Conservation (phyloP, 2,329 filamentous ascomycete species). For the Alternaria sp. region DNA sequence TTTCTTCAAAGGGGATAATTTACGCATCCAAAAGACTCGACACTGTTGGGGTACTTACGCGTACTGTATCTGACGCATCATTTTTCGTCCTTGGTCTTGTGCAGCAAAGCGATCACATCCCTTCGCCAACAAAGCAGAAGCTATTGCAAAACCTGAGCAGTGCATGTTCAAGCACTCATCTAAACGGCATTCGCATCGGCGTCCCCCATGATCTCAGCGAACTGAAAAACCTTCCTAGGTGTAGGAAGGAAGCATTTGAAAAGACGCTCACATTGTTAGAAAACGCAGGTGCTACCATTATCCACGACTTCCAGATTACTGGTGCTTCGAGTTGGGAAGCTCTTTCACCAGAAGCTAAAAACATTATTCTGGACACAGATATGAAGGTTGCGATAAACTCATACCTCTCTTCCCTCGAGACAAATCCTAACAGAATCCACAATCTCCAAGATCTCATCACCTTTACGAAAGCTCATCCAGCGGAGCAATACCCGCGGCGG, state of each 20-base stretch:
- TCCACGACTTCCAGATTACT: constrained; percentile 40
- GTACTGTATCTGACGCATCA: constrained; percentile 60
- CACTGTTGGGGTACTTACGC: constrained; percentile 61
- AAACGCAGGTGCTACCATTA: constrained; percentile 15
- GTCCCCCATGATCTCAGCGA: constrained; percentile 6
- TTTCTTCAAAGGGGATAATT: constrained; percentile 65
- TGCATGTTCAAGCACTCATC: constrained; percentile 15
- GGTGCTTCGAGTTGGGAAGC: constrained; percentile 50
- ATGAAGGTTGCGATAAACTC: constrained; percentile 62
- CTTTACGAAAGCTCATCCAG: constrained; percentile 61
- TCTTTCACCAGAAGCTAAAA: constrained; percentile 46
- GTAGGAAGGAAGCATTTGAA: constrained; percentile 13
- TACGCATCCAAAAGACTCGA: constrained; percentile 64
- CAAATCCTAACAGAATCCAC: constrained; percentile 64
- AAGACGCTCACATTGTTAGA: constrained; percentile 9
- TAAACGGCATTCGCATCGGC: constrained; percentile 18
- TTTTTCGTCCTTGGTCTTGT: constrained; percentile 55
- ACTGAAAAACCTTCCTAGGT: background rate
- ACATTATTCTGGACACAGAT: constrained; percentile 62
- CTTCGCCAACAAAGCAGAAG: background rate
- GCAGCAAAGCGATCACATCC: background rate
- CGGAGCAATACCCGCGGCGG: constrained; percentile 65
- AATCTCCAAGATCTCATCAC: constrained; percentile 59
- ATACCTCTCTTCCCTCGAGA: constrained; percentile 63
- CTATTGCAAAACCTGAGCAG: background rate